A percentile compares a stretch with the other conserved stretches of the same genome.
phyloP scores from a whole-genome alignment of 495 filamentous ascomycete genomes.

The Parachaetomium inaequale region DNA sequence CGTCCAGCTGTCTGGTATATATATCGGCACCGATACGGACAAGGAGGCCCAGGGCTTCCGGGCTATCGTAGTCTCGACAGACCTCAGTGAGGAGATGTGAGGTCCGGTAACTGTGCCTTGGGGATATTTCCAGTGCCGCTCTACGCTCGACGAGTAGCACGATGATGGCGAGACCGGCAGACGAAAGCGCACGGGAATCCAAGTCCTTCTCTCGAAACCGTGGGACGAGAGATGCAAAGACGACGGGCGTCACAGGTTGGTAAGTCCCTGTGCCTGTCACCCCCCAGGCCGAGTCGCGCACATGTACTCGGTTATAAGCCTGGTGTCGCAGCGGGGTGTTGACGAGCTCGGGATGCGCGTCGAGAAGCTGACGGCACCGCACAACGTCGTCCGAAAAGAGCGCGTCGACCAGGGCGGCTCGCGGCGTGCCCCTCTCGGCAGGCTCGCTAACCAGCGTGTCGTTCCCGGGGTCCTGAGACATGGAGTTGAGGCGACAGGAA shows the following conservation, averaged over 20 bases:
- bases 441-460: not conserved
- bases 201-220: not conserved
- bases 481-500: no score
- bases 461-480: not conserved
- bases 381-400: constrained; percentile 2
- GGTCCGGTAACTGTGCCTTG: not conserved
- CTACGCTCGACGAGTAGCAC: constrained; percentile 5
- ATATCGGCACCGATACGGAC: constrained; percentile 4
- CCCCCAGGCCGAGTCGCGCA: not conserved
- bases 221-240: constrained; percentile 6
- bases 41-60: constrained; percentile 3
- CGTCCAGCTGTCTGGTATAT: not conserved
- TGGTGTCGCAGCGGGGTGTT: not conserved
- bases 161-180: constrained; percentile 2
- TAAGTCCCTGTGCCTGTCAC: not conserved
- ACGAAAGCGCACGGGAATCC: constrained; percentile 4
- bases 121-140: not conserved
- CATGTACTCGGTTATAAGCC: not conserved
- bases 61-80: constrained; percentile 9
- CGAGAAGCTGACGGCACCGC: constrained; percentile 5
- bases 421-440: constrained; percentile 8
- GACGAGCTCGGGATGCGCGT: not conserved
- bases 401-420: constrained; percentile 2
- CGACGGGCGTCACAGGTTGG: not conserved
- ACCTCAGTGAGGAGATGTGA: constrained; percentile 3